phyloP scores from a whole-genome alignment of 768 basidiomycete species.

The Boletus reticulatus region DNA sequence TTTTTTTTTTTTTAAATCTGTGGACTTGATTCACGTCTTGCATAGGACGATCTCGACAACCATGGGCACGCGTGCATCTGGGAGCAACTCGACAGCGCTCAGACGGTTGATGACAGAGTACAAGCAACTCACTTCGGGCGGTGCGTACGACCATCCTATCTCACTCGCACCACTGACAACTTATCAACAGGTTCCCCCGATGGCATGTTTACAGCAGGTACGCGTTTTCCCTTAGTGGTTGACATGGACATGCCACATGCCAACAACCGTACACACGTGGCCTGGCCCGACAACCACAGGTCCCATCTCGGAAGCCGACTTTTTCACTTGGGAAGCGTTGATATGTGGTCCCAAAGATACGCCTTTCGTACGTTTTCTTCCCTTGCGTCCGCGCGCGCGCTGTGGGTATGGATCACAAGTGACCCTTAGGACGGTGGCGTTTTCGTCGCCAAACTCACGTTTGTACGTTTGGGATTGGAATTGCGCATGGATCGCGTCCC shows the following conservation, averaged over 20 bases:
- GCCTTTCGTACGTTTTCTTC: conserved; percentile 68
- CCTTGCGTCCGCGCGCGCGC: not conserved
- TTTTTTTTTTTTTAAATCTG: too few relatives aligned
- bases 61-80: conserved; percentile 54
- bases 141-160: conserved; percentile 32
- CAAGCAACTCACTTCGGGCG: conserved; percentile 79
- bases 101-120: conserved; percentile 92
- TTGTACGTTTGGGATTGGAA: conserved; percentile 46
- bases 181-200: conserved; percentile 69
- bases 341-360: conserved; percentile 94
- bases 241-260: too few relatives aligned
- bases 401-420: not conserved
- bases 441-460: conserved; percentile 88
- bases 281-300: conserved; percentile 39
- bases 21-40: too few relatives aligned
- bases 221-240: not conserved
- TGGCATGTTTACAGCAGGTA: conserved; percentile 94
- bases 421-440: conserved; percentile 82
- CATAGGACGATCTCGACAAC: too few relatives aligned
- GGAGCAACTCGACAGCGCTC: conserved; percentile 65
- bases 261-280: too few relatives aligned
- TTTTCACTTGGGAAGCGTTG: conserved; percentile 95
- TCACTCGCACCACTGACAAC: not conserved
- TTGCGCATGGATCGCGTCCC: too few relatives aligned
- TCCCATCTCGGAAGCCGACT: conserved; percentile 87